A percentile compares a stretch with the other conserved stretches of the same genome.
phyloP scores from a whole-genome alignment of 2,329 filamentous ascomycete species.

The Drechslerella coelobrocha region DNA sequence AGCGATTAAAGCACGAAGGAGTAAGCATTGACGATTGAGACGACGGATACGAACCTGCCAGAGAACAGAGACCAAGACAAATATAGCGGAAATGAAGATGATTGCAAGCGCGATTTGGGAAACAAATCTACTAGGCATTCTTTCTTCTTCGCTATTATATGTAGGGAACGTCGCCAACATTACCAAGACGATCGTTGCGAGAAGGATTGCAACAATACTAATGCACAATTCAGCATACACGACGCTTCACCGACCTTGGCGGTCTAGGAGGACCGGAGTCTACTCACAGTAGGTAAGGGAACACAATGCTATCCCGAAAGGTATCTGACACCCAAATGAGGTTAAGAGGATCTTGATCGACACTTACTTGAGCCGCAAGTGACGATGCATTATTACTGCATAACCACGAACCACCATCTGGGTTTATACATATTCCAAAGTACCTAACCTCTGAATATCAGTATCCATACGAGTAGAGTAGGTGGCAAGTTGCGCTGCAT shows the following conservation, averaged over 20 bases:
- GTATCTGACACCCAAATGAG: constrained; percentile 95
- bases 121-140: constrained; percentile 86
- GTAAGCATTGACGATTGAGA: neutral
- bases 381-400: constrained; percentile 97
- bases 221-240: neutral
- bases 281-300: constrained; percentile 89
- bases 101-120: constrained; percentile 92
- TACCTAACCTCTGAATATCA: constrained; percentile 62
- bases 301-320: constrained; percentile 98
- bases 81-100: constrained; percentile 79
- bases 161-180: constrained; percentile 95
- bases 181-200: constrained; percentile 94
- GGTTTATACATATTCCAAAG: constrained; percentile 96
- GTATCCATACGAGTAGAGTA: neutral
- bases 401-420: constrained; percentile 86
- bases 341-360: constrained; percentile 95
- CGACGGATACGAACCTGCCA: constrained; percentile 66
- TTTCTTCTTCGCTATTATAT: constrained; percentile 91
- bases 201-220: constrained; percentile 95
- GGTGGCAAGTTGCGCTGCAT: neutral
- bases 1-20: neutral
- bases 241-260: neutral
- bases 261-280: neutral
- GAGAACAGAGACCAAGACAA: constrained; percentile 75
- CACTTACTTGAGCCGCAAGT: constrained; percentile 82